Evolutionary conservation across 192 early-diverging fungal genomes (phyloP).

Genomic region (Coemansia sp.): DNA sequence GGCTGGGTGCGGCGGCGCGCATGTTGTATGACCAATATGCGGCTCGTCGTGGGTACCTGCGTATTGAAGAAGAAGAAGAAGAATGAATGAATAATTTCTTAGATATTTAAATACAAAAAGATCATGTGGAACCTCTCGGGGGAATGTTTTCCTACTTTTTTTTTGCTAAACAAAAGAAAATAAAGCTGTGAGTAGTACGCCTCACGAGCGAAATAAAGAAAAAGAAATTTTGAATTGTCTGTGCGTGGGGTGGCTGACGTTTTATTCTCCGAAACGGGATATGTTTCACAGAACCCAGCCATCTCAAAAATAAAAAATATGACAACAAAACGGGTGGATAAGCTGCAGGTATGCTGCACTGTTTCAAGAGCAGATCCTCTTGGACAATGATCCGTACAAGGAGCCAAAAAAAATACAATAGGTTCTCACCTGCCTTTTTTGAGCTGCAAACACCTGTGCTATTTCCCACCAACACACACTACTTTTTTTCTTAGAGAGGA

Average conservation of each 20-base stretch:
- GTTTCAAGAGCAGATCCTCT: not conserved
- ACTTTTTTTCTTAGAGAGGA: not conserved
- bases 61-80: conserved; percentile 6
- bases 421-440: no score
- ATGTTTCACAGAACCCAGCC: not conserved
- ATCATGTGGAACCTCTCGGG: not conserved
- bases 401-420: not conserved
- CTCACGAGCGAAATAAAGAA: not conserved
- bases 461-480: not conserved
- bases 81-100: not conserved
- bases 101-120: no score
- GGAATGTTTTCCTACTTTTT: not conserved
- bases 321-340: not conserved
- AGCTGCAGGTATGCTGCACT: not conserved
- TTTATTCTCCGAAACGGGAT: not conserved
- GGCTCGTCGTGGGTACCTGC: conserved; percentile 19
- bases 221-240: not conserved
- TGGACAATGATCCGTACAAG: not conserved
- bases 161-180: not conserved
- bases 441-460: not conserved
- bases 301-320: no score
- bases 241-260: conserved; percentile 2
- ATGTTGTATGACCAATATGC: conserved; percentile 12
- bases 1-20: not conserved
- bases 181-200: not conserved